Conservation (phyloP, 768 basidiomycete genomes). For the Russula emetica region DNA sequence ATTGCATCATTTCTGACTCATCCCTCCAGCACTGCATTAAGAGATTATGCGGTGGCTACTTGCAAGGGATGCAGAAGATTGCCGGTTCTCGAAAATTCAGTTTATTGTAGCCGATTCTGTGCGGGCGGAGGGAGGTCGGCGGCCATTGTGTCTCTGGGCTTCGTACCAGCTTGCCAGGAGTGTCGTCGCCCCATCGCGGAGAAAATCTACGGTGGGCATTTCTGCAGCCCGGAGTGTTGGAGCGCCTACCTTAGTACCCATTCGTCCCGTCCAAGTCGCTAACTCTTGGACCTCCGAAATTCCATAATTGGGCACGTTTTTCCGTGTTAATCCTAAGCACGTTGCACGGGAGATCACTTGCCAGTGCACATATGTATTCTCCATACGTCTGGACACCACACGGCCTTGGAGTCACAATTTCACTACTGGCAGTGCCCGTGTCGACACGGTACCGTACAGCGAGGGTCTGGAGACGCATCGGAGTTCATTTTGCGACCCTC, state of each 20-base stretch:
- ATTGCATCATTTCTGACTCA: background rate
- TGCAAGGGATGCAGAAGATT: background rate
- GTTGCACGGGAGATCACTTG: background rate
- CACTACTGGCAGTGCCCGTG: too few relatives aligned
- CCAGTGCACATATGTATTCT: background rate
- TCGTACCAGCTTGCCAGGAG: background rate
- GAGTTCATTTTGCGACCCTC: too few relatives aligned
- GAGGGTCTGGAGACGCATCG: too few relatives aligned
- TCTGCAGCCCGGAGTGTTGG: constrained; percentile 9
- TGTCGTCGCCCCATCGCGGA: constrained; percentile 10
- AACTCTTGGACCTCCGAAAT: background rate
- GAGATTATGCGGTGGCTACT: background rate
- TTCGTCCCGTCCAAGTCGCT: background rate
- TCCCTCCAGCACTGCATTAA: background rate
- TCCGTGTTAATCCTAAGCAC: background rate
- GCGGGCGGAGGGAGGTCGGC: background rate
- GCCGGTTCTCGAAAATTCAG: constrained; percentile 4
- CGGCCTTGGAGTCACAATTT: too few relatives aligned
- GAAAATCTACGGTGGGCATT: background rate
- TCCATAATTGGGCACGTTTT: background rate
- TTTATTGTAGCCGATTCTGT: constrained; percentile 10
- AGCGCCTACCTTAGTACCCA: background rate
- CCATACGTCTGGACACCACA: background rate
- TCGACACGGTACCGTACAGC: too few relatives aligned
- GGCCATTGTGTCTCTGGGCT: background rate